A percentile compares a stretch with the other conserved stretches of the same genome.
These are phyloP conservation scores for Microbotryum scabiosae DNA, from an alignment of 1,284 basidiomycete genomes.

Conservation along the genomic window DNA sequence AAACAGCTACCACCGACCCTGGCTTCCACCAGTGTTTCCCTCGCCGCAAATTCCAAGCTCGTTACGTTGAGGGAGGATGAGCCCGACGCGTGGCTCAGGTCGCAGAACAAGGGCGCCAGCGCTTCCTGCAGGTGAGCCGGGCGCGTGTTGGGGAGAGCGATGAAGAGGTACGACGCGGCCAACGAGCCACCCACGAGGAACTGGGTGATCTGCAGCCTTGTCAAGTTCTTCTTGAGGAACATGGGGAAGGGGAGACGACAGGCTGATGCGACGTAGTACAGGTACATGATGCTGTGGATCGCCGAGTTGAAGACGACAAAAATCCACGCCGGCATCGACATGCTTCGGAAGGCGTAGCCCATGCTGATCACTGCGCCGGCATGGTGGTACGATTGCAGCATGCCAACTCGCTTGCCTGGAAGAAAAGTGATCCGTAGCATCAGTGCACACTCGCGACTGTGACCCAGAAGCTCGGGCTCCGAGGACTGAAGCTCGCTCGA, in stretches of 20 bases:
- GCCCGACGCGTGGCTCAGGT: neutral
- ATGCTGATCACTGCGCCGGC: conserved; percentile 31
- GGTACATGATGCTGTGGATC: conserved; percentile 35
- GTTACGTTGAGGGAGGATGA: neutral
- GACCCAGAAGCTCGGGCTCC: neutral
- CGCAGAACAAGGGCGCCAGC: neutral
- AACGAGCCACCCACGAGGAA: conserved; percentile 25
- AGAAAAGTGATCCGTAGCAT: neutral
- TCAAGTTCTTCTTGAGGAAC: conserved; percentile 34
- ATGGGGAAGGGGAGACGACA: conserved; percentile 37
- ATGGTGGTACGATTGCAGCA: conserved; percentile 27
- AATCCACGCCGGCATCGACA: conserved; percentile 30
- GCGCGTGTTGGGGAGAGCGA: conserved; percentile 19
- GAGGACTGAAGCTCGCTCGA: conserved; percentile 32
- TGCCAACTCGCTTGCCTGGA: neutral
- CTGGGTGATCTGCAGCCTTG: conserved; percentile 26
- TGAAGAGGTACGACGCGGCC: conserved; percentile 30
- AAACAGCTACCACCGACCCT: conserved; percentile 17
- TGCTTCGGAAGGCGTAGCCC: conserved; percentile 37
- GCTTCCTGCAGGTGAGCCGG: neutral
- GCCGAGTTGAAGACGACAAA: conserved; percentile 31
- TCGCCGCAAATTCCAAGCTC: neutral
- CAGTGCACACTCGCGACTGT: neutral
- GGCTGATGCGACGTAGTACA: conserved; percentile 37
- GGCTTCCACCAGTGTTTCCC: conserved; percentile 2